Base-by-base conservation (phyloP, 2,329 filamentous ascomycete species). In the Aspergillus candidus region DNA sequence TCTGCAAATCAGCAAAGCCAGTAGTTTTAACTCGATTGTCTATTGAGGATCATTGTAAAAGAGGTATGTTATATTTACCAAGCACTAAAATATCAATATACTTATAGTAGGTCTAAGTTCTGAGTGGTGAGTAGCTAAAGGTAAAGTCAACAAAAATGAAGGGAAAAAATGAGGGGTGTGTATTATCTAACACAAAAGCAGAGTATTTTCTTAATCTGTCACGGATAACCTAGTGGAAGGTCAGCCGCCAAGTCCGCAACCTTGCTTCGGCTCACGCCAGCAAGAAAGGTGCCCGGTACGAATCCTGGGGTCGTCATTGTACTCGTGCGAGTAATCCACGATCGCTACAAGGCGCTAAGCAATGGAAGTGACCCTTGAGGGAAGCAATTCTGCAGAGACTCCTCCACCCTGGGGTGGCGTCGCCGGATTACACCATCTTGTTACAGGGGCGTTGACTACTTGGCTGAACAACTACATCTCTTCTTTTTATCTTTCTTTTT, bases 371-470 rank as follows among this genome's bases (percentile, higher is more conserved):
- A 77, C 52, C 49, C 72, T 76, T 75, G 72, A 78, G 75, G 71
- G 72, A 74, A 77, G 75, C 65, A 73, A 78, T 77, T 74, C 72
- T 73, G 74, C 75, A 78, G 72, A 76, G 72, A 71, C 60, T 63
- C 63, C 65, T 71, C 68, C 72, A 71, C 72, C 73, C 72, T 69
- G 68, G 65, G 68, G 66, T 75, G 73, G 75, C 74, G 73, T 69
- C 62, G 66, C 66, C 70, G 72, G 74, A 77, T 63, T 63, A 76
- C 73, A 73, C 68, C 70, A 55, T 58, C 57, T 53, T 55, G 58
- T 66, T 66, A 65, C 61, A 65, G 56, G 63, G 56, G 57, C 59
- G 37, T 52, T 59, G 52, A 50, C 58, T 61, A 52, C 55, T 61
- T 61, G 65, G 63, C 53, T 59, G 49, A 53, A 62, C 66, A 52